phyloP scores from a whole-genome alignment of 805 yeast genomes.

The Nakazawaea siamensis region DNA sequence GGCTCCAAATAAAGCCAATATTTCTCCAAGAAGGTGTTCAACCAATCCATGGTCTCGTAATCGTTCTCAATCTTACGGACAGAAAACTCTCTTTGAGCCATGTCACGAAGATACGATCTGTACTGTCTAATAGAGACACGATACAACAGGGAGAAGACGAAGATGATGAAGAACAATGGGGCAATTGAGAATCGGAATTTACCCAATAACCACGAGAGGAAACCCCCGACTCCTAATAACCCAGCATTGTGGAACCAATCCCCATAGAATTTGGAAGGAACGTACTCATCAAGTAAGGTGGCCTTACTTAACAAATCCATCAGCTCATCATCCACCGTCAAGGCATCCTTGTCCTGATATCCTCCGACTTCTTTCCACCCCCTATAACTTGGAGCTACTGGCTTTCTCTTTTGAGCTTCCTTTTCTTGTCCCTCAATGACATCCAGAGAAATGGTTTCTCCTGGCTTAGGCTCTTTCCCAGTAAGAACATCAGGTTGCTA shows the following conservation, averaged over 20 bases:
- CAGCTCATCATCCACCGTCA: conserved; percentile 62
- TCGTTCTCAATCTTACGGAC: conserved; percentile 78
- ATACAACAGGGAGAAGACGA: conserved; percentile 60
- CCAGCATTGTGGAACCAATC: conserved; percentile 96
- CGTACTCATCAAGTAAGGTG: conserved; percentile 64
- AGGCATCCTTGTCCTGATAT: conserved; percentile 63
- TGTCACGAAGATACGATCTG: conserved; percentile 66
- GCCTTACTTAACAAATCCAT: conserved; percentile 63
- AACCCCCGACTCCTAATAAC: conserved; percentile 54
- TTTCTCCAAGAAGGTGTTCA: conserved; percentile 79
- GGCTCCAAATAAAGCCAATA: conserved; percentile 94
- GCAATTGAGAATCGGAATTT: conserved; percentile 70
- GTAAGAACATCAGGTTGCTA: conserved; percentile 10
- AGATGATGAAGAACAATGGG: conserved; percentile 66
- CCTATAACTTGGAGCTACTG: conserved; percentile 60
- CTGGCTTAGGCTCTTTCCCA: conserved; percentile 1
- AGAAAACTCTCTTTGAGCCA: conserved; percentile 79
- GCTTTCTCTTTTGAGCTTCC: conserved; percentile 26
- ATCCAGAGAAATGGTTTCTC: conserved; percentile 5
- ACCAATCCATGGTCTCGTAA: conserved; percentile 93
- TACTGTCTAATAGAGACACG: conserved; percentile 79
- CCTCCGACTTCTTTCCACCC: conserved; percentile 96
- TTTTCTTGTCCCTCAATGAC: conserved; percentile 4
- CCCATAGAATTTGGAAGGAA: conserved; percentile 76
- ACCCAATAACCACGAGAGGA: conserved; percentile 75